A percentile compares a stretch with the other conserved stretches of the same genome.
phyloP scores from a whole-genome alignment of 148 eudicot genomes.

The Pharnaceum exiguum region DNA sequence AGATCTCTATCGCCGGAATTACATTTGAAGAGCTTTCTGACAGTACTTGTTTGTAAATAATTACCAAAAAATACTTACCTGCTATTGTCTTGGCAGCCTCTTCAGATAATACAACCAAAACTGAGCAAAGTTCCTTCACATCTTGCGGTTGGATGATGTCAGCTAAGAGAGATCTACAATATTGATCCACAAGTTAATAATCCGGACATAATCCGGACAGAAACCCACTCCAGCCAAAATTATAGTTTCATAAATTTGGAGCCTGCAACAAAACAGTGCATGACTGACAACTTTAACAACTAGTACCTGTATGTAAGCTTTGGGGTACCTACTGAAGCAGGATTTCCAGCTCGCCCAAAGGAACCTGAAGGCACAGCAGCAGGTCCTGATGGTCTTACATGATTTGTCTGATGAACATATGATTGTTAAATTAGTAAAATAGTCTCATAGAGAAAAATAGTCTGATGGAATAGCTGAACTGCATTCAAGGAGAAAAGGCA shows the following conservation, averaged over 20 bases:
- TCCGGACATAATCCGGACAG: no score
- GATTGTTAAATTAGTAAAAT: neutral
- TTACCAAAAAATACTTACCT: slow-evolving; percentile 34
- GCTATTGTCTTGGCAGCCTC: slow-evolving; percentile 78
- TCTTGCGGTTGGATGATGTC: slow-evolving; percentile 92
- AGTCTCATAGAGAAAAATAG: neutral
- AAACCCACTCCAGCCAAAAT: neutral
- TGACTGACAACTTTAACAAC: neutral
- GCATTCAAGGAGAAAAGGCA: no score
- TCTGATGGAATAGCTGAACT: neutral
- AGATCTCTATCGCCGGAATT: no score
- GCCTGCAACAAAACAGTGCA: neutral
- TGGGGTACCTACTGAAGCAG: slow-evolving; percentile 43
- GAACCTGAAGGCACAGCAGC: slow-evolving; percentile 43
- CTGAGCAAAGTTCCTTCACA: slow-evolving; percentile 88
- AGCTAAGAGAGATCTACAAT: slow-evolving; percentile 83
- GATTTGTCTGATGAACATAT: slow-evolving; percentile 46
- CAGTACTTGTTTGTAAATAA: neutral
- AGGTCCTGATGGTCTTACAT: slow-evolving; percentile 48
- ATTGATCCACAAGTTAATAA: slow-evolving; percentile 21
- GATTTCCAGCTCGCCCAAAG: slow-evolving; percentile 36
- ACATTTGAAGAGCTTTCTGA: no score
- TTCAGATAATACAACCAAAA: slow-evolving; percentile 74
- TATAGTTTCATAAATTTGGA: neutral
- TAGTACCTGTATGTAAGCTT: slow-evolving; percentile 76